Base-by-base conservation (phyloP, 2,329 filamentous ascomycete genomes). In the Fusarium albosuccineum region DNA sequence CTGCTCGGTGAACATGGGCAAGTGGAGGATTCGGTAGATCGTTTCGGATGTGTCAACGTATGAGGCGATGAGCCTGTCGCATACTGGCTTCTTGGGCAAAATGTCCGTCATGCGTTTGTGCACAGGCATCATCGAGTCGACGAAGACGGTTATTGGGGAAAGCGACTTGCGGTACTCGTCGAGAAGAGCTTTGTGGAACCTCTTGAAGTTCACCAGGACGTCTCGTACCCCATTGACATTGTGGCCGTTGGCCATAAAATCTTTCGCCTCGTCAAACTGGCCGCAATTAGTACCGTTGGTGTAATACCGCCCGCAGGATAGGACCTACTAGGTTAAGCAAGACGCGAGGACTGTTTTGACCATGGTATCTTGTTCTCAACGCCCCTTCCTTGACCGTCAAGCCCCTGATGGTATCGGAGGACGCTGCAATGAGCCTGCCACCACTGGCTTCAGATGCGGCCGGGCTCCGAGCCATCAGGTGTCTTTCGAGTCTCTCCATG, bases 91-190 rank as follows among this genome's bases (percentile, higher is more conserved):
- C 33, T 80, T 82, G 1, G 86, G 86, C 16, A 87, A 70, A 13
- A 87, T 85, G 59, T 87, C 85, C 30, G 80, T 81, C 86, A 88
- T 88, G 46, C 86, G 83, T 72, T 86, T 86, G 58, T 82, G 82
- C 3, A 87, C 80, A 0, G 86, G 85, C 72, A 86, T 84, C 78
- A 87, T 84, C n/a, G 85, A 87, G 68, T 87, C 84, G 29, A 87
- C 85, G 67, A 83, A 87, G 33, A 87, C 85, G 4, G 83, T 79
- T 44, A 87, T 86, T 1, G 86, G 85, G 6, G 82, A 75, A 40
- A 86, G 74, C 0, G 79, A 80, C 66, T 82, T 81, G 54, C 77
- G 77, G 68, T 83, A 81, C 30, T 85, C 81, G 49, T 83, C 80
- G 64, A 83, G 82, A 9, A 87, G 75, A 13, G 79, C 74, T 62